Conservation (phyloP, 768 basidiomycete genomes). For the Lyophyllum decastes region DNA sequence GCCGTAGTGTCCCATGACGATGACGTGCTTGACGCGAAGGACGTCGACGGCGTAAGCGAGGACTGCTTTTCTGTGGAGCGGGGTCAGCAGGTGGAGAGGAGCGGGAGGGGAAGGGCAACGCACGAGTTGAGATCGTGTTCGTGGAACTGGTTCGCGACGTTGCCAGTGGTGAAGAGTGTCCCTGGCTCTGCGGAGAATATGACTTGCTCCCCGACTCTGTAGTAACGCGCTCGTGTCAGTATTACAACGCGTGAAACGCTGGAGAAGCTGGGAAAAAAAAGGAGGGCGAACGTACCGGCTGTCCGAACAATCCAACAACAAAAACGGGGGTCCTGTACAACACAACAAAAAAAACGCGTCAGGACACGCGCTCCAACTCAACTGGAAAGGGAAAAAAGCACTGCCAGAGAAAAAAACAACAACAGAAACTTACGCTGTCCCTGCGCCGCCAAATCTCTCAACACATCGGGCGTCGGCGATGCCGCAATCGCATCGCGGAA, state of each 20-base stretch:
- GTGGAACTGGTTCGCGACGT: slow-evolving; percentile 43
- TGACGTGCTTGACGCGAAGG: slow-evolving; percentile 38
- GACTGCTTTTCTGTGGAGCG: slow-evolving; percentile 27
- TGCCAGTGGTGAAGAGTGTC: slow-evolving; percentile 38
- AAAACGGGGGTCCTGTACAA: slow-evolving; percentile 33
- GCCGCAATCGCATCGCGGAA: slow-evolving; percentile 15
- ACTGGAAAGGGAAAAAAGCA: neutral
- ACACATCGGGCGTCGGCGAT: slow-evolving; percentile 13
- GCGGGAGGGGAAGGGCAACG: slow-evolving; percentile 6
- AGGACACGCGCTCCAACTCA: neutral
- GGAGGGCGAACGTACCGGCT: slow-evolving; percentile 32
- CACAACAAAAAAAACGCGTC: neutral
- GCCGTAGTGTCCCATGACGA: slow-evolving; percentile 47
- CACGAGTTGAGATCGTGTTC: slow-evolving; percentile 36
- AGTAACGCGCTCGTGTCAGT: too few species aligned
- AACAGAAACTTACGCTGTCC: slow-evolving; percentile 12
- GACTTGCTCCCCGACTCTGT: slow-evolving; percentile 33
- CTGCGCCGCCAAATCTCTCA: slow-evolving; percentile 15
- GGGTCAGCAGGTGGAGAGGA: neutral
- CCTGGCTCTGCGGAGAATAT: slow-evolving; percentile 41
- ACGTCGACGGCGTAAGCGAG: slow-evolving; percentile 39
- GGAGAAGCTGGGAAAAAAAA: too few species aligned
- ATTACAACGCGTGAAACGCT: too few species aligned
- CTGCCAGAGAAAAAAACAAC: too few species aligned
- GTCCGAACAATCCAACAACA: slow-evolving; percentile 42